Evolutionary conservation across 371 early-diverging fungal genomes (phyloP).

Genomic region (Mortierella sp.): DNA sequence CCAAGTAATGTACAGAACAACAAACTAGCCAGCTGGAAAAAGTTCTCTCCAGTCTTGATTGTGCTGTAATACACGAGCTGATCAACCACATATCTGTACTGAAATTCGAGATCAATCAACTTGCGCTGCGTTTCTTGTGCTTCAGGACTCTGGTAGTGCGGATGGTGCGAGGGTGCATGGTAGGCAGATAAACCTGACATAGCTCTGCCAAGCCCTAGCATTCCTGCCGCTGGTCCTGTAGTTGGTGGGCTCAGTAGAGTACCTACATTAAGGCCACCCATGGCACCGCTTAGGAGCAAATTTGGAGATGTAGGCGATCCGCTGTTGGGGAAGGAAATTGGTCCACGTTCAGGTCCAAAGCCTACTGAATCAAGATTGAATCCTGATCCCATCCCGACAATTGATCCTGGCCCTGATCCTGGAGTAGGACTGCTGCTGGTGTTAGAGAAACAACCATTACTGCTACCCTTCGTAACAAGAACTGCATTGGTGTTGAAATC

Average conservation of each 20-base stretch:
- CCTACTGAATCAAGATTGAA: conserved; percentile 23
- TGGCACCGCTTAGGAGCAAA: conserved; percentile 11
- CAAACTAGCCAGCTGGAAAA: conserved; percentile 71
- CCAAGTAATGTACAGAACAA: conserved; percentile 61
- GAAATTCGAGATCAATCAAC: conserved; percentile 66
- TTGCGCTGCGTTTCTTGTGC: conserved; percentile 57
- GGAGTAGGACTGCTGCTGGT: not conserved
- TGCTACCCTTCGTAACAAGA: conserved; percentile 35
- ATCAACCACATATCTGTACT: conserved; percentile 76
- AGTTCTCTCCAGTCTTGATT: conserved; percentile 74
- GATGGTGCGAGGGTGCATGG: conserved; percentile 29
- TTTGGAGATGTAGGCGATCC: conserved; percentile 12
- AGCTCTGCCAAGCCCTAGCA: conserved; percentile 37
- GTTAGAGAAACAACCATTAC: conserved; percentile 28
- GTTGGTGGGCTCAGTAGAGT: conserved; percentile 19
- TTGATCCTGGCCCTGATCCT: not conserved
- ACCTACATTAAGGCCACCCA: conserved; percentile 6
- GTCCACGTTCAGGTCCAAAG: conserved; percentile 32
- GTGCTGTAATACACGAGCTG: conserved; percentile 77
- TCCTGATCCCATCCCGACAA: conserved; percentile 9
- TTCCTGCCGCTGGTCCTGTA: conserved; percentile 41
- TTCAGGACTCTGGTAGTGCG: conserved; percentile 33
- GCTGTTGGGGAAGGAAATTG: conserved; percentile 11
- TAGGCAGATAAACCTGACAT: conserved; percentile 10
- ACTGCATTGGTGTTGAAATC: conserved; percentile 60